Percentiles rank a stretch among this genome's conserved stretches.
phyloP scores from a whole-genome alignment of 306 rosid genomes.

The Quercus cerris region DNA sequence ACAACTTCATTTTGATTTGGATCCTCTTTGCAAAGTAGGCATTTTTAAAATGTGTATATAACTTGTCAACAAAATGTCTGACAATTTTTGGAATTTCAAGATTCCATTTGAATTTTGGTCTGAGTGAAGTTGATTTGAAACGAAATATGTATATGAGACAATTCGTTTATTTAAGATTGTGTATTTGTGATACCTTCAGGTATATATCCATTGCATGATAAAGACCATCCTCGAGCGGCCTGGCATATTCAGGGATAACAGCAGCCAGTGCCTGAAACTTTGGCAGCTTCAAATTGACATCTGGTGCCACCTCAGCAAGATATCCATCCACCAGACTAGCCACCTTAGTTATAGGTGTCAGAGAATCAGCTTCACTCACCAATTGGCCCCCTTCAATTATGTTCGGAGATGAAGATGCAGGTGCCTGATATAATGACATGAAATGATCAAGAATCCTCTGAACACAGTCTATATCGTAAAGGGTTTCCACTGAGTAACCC shows the following conservation, averaged over 20 bases:
- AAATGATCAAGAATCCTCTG: constrained; percentile 79
- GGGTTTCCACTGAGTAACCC: constrained; percentile 73
- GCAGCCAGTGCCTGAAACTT: constrained; percentile 81
- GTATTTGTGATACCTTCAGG: constrained; percentile 57
- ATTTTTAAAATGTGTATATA: neutral
- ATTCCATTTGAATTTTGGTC: neutral
- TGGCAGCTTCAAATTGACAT: constrained; percentile 74
- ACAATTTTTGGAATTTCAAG: neutral
- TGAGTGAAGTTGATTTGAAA: neutral
- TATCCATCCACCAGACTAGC: constrained; percentile 72
- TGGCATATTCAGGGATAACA: constrained; percentile 75
- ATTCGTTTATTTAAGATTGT: neutral
- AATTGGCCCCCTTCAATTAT: constrained; percentile 47
- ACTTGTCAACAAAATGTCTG: neutral
- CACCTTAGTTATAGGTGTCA: constrained; percentile 61
- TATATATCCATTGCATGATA: constrained; percentile 85
- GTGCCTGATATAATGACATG: constrained; percentile 40
- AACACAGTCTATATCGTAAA: constrained; percentile 73
- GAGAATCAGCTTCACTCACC: constrained; percentile 37
- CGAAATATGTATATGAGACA: neutral
- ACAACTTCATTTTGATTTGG: no score
- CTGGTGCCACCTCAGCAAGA: constrained; percentile 84
- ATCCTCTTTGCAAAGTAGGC: neutral
- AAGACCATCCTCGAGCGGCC: constrained; percentile 71
- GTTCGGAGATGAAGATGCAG: constrained; percentile 51